Conservation (phyloP, 176 grass and related monocot species). For the Zizania latifolia region DNA sequence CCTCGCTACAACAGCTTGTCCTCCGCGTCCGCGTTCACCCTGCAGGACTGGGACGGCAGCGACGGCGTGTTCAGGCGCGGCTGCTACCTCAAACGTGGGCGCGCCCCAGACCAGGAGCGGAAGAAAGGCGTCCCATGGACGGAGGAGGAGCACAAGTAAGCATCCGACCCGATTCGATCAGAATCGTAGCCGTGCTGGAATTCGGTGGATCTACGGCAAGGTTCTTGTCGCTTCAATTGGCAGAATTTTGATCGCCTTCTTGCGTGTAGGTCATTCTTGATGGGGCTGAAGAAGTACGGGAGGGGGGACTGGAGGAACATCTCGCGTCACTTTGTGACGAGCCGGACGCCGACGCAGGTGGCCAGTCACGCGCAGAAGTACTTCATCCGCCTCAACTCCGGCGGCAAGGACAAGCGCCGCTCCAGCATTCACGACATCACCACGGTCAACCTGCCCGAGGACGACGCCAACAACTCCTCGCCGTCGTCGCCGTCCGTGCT, state of each 20-base stretch:
- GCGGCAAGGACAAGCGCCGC: conserved; percentile 90
- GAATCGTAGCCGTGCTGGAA: neutral
- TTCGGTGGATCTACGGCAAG: neutral
- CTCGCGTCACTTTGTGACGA: conserved; percentile 89
- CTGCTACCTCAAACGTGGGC: conserved; percentile 57
- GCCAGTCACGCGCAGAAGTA: conserved; percentile 98
- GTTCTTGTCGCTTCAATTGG: conserved; percentile 3
- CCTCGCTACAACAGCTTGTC: conserved; percentile 49
- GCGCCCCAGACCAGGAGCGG: conserved; percentile 64
- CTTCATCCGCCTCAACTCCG: conserved; percentile 79
- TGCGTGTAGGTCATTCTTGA: conserved; percentile 60
- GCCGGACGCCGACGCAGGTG: conserved; percentile 86
- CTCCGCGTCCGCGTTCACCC: conserved; percentile 39
- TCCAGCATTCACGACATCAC: conserved; percentile 99
- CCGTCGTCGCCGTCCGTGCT: conserved; percentile 47
- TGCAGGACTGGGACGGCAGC: conserved; percentile 36
- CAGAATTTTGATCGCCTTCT: neutral
- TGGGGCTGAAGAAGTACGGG: conserved; percentile 91
- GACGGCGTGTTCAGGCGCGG: conserved; percentile 45
- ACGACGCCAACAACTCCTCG: conserved; percentile 33
- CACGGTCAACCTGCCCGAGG: conserved; percentile 74
- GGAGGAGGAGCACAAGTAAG: conserved; percentile 90
- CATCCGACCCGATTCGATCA: neutral
- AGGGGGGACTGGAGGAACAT: conserved; percentile 96
- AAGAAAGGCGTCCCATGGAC: conserved; percentile 99